Conservation (phyloP, 192 early-diverging fungal genomes). For the Entomortierella lignicola region DNA sequence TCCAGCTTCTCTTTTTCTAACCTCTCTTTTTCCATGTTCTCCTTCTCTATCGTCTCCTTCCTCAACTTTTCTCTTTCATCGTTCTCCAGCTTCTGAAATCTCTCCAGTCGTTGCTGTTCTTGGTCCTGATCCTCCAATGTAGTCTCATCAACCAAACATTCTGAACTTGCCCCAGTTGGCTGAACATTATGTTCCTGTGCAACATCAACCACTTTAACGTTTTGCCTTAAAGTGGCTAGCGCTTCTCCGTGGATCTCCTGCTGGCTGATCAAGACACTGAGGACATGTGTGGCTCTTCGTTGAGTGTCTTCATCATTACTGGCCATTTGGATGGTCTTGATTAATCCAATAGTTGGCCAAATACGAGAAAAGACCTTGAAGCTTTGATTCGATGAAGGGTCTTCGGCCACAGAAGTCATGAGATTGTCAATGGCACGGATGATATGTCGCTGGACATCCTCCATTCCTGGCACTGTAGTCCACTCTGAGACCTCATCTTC, state of each 20-base stretch:
- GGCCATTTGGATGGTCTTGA: constrained; percentile 53
- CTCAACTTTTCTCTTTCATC: not conserved
- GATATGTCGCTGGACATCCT: constrained; percentile 66
- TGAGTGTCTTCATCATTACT: constrained; percentile 56
- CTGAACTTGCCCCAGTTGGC: no score
- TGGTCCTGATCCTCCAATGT: no score
- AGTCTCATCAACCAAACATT: no score
- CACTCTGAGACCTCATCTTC: constrained; percentile 24
- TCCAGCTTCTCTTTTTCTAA: not conserved
- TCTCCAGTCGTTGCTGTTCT: no score
- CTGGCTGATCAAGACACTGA: constrained; percentile 37
- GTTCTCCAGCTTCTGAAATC: not conserved
- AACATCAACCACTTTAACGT: not conserved
- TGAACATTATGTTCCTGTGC: not conserved
- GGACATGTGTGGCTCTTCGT: constrained; percentile 50
- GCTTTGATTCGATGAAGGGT: constrained; percentile 20
- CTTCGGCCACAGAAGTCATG: constrained; percentile 46
- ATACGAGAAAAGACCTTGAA: constrained; percentile 45
- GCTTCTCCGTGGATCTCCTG: constrained; percentile 41
- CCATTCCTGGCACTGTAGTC: constrained; percentile 47
- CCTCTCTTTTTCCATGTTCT: not conserved
- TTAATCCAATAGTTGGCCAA: constrained; percentile 47
- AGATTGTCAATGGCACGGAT: constrained; percentile 69
- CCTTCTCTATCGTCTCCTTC: no score
- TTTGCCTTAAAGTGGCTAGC: constrained; percentile 1